Conservation (phyloP, 2,329 filamentous ascomycete genomes). For the Neopestalotiopsis sp. region DNA sequence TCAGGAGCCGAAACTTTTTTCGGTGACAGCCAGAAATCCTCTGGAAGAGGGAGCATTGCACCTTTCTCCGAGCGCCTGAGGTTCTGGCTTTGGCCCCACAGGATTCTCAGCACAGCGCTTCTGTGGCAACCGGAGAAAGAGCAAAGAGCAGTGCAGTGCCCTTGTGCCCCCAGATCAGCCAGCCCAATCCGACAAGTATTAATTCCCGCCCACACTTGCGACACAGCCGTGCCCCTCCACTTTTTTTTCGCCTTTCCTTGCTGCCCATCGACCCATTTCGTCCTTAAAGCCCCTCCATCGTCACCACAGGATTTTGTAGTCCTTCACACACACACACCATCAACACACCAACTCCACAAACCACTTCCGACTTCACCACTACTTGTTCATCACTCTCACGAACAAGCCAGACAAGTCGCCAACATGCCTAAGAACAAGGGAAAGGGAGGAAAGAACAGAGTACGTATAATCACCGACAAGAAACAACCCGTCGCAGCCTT, state of each 20-base stretch:
- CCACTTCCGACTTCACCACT: not conserved
- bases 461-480: conserved; percentile 7
- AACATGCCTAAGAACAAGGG: conserved; percentile 99
- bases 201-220: not conserved
- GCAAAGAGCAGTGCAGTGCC: too few relatives aligned
- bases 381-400: conserved; percentile 14
- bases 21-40: too few relatives aligned
- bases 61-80: too few relatives aligned
- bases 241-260: not conserved
- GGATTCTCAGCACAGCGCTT: too few relatives aligned
- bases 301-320: conserved; percentile 15
- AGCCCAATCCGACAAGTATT: not conserved
- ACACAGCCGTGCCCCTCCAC: not conserved
- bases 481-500: conserved; percentile 12
- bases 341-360: conserved; percentile 12
- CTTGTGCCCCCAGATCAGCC: not conserved
- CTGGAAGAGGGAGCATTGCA: too few relatives aligned
- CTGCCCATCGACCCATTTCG: conserved; percentile 2
- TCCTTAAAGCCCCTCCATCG: conserved; percentile 7
- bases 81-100: too few relatives aligned
- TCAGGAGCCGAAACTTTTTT: too few relatives aligned
- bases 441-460: conserved; percentile 55
- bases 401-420: conserved; percentile 28
- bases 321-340: conserved; percentile 3
- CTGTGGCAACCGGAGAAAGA: too few relatives aligned